Base-by-base conservation (phyloP, 306 rosid species). In the Gastrolobium villosum region DNA sequence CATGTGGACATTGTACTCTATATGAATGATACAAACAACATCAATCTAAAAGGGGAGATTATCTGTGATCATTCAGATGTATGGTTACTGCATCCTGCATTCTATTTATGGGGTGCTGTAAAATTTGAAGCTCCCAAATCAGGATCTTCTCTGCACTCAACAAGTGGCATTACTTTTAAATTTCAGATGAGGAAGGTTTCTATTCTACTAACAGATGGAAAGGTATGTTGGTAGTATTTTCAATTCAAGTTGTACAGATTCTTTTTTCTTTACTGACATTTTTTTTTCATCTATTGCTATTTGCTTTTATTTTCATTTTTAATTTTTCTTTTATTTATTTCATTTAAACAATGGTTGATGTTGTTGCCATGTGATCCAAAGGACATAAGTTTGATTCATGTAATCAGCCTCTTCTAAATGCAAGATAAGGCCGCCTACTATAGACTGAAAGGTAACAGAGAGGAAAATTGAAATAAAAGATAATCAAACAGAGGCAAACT, bases 201-300 rank as follows among this genome's bases (percentile, higher is more conserved):
- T 45, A 49, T 94, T 82, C 89, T 94, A 59, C 88, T 94, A 15
- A 87, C 91, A 77, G 97, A 94, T 84, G 99, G 91, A 89, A 87
- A 91, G 98, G 99, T 95, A 88, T 61, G 86, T 48, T 69, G 57
- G 14, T 55, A 39, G 50, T 87, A 7, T 65, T 66, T 72, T 41
- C 52, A 37, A 10, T 35, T 73, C 62, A 64, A 37, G 35, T 56
- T 54, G 11, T 45, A 11, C 54, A 4, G 41, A 46, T n/a, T 62
- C 10, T 62, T 3, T 83, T 76, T 52, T 15, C 43, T 79, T 60
- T 26, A 10, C 78, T 53, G 30, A 43, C 71, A 7, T 44, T 68
- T 31, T 10, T 10, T 20, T 11, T 64, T 75, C 35, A 50, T 30
- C 20, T 10, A n/a, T 60, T 14, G 2, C 50, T 43, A 35, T 43